Evolutionary conservation across 2,329 filamentous ascomycete species (phyloP).

Genomic region (Talaromyces sp.): DNA sequence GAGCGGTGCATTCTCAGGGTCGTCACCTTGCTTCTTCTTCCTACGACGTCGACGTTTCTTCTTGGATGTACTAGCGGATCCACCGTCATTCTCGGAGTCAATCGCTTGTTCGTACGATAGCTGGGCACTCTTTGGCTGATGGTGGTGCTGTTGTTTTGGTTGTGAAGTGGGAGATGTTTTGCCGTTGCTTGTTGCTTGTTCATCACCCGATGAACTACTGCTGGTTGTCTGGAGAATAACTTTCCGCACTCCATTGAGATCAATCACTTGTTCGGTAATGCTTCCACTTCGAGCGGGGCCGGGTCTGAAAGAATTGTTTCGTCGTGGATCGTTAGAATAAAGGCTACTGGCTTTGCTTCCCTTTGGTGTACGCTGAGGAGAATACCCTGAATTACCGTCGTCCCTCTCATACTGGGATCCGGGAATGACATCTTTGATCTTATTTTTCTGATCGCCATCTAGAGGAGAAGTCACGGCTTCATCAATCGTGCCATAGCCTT

Average conservation of each 20-base stretch:
- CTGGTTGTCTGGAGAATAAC: slow-evolving; percentile 67
- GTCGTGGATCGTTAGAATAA: slow-evolving; percentile 20
- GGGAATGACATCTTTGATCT: slow-evolving; percentile 21
- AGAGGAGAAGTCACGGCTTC: neutral
- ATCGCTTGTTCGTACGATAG: neutral
- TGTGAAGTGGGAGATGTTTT: neutral
- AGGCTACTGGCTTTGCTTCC: slow-evolving; percentile 23
- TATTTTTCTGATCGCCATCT: neutral
- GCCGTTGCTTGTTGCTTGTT: neutral
- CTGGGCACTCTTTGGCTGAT: neutral
- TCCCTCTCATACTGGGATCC: slow-evolving; percentile 13
- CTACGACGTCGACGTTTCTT: slow-evolving; percentile 26
- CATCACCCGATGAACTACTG: slow-evolving; percentile 42
- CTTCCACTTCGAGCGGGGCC: slow-evolving; percentile 64
- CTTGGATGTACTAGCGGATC: slow-evolving; percentile 15
- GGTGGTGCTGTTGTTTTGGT: neutral
- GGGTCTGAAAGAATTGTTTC: slow-evolving; percentile 35
- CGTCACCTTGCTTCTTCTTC: slow-evolving; percentile 18
- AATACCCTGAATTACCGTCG: neutral
- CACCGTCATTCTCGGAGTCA: slow-evolving; percentile 8
- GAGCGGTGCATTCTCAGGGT: slow-evolving; percentile 21
- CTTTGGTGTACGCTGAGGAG: neutral
- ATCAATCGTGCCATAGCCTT: slow-evolving; percentile 12
- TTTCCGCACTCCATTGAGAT: slow-evolving; percentile 69
- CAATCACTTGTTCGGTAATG: slow-evolving; percentile 73